Conservation (phyloP, 495 filamentous ascomycete genomes). For the Hypoxylon fragiforme region DNA sequence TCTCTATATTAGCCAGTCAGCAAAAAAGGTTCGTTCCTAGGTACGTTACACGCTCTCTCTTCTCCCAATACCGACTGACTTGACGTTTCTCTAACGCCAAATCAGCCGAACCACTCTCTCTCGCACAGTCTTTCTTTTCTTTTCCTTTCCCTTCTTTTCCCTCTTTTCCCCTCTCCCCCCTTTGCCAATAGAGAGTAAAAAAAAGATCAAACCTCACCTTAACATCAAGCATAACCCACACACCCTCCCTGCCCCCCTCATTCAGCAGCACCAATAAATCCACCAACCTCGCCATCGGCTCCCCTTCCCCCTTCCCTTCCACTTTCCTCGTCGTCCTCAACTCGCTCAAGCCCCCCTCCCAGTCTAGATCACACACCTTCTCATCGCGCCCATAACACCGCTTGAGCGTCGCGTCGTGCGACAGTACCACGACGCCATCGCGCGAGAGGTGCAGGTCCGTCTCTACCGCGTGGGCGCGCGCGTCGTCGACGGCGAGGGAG, state of each 20-base stretch:
- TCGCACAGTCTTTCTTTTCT: no score
- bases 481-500: slow-evolving; percentile 67
- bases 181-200: no score
- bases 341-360: slow-evolving; percentile 69
- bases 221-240: slow-evolving; percentile 88
- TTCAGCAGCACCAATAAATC: slow-evolving; percentile 77
- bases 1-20: slow-evolving; percentile 40
- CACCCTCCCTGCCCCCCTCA: slow-evolving; percentile 57
- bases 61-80: background rate
- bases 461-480: slow-evolving; percentile 81
- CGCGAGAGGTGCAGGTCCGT: slow-evolving; percentile 82
- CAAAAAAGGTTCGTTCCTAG: no score
- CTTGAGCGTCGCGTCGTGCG: slow-evolving; percentile 72
- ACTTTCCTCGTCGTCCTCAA: slow-evolving; percentile 67
- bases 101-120: background rate
- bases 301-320: no score
- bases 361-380: slow-evolving; percentile 75
- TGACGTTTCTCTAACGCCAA: no score
- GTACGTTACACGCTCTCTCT: no score
- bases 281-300: slow-evolving; percentile 71
- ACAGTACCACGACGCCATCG: slow-evolving; percentile 80
- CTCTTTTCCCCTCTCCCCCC: no score
- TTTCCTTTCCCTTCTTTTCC: no score
- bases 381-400: slow-evolving; percentile 75
- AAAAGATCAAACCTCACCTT: slow-evolving; percentile 65